phyloP scores from a whole-genome alignment of 2,329 filamentous ascomycete species.

The Chrysoporthe cubensis region DNA sequence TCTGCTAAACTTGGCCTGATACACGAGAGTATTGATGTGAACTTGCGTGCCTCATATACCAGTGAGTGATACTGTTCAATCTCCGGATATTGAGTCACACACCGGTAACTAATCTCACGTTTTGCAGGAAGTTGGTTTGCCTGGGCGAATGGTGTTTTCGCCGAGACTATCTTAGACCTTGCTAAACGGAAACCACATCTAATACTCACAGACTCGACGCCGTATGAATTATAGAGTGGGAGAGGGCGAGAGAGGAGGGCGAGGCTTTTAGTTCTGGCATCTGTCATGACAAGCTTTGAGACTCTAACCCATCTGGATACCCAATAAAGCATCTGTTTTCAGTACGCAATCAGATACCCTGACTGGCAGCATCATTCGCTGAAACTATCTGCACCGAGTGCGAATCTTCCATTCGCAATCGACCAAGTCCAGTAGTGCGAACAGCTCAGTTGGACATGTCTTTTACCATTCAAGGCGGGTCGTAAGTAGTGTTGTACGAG shows the following conservation, averaged over 20 bases:
- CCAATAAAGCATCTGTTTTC: neutral
- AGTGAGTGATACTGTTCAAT: conserved; percentile 49
- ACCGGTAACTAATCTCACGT: conserved; percentile 27
- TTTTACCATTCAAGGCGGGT: neutral
- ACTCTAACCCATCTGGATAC: neutral
- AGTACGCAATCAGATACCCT: neutral
- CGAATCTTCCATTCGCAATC: neutral
- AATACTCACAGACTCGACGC: conserved; percentile 54
- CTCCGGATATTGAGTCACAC: neutral
- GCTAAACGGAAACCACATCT: conserved; percentile 87
- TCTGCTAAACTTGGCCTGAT: conserved; percentile 79
- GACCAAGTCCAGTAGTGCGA: neutral
- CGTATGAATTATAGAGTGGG: conserved; percentile 32
- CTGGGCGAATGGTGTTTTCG: conserved; percentile 91
- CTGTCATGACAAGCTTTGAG: neutral
- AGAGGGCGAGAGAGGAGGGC: neutral
- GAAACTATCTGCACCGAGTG: neutral
- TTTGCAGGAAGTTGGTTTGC: conserved; percentile 71
- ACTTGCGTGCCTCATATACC: conserved; percentile 69
- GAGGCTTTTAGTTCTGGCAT: neutral
- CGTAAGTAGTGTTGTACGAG: too few relatives aligned
- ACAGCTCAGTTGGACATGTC: neutral
- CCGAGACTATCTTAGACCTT: conserved; percentile 86
- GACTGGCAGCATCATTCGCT: neutral
- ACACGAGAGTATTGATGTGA: conserved; percentile 91